A percentile compares a stretch with the other conserved stretches of the same genome.
These are phyloP conservation scores for Spatholobus suberectus DNA, from an alignment of 306 rosid genomes.

Conservation along the genomic window DNA sequence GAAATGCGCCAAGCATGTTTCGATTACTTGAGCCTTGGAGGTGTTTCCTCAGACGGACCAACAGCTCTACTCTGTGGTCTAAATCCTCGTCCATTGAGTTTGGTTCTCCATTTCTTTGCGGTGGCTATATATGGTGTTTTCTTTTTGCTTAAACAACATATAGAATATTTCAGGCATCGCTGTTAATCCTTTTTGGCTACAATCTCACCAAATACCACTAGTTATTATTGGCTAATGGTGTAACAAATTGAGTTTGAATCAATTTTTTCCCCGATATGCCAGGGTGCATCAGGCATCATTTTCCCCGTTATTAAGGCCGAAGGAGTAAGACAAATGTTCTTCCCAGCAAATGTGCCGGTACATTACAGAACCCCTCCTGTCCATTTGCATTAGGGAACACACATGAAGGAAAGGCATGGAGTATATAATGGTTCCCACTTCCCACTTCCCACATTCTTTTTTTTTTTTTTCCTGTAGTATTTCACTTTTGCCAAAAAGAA, in stretches of 20 bases:
- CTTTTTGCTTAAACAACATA: neutral
- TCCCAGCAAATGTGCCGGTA: slow-evolving; percentile 80
- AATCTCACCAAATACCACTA: neutral
- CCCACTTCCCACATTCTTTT: slow-evolving; percentile 7
- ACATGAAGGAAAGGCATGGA: neutral
- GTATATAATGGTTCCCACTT: neutral
- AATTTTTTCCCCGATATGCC: neutral
- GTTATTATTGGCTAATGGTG: neutral
- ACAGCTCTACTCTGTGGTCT: slow-evolving; percentile 64
- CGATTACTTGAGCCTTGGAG: slow-evolving; percentile 68
- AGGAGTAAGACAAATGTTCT: slow-evolving; percentile 91
- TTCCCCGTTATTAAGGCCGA: slow-evolving; percentile 84
- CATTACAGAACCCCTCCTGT: slow-evolving; percentile 79
- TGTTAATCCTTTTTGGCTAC: neutral
- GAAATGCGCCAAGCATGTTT: slow-evolving; percentile 70
- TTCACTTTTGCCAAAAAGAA: neutral
- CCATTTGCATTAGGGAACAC: slow-evolving; percentile 33
- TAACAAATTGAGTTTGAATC: slow-evolving; percentile 3
- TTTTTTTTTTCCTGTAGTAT: neutral
- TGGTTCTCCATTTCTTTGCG: slow-evolving; percentile 63
- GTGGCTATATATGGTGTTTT: slow-evolving; percentile 58
- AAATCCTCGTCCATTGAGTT: slow-evolving; percentile 58
- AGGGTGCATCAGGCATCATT: slow-evolving; percentile 83
- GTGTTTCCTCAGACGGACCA: slow-evolving; percentile 59
- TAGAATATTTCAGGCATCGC: neutral